Evolutionary conservation across 768 basidiomycete species (phyloP).

Genomic region (Mycena crocata): DNA sequence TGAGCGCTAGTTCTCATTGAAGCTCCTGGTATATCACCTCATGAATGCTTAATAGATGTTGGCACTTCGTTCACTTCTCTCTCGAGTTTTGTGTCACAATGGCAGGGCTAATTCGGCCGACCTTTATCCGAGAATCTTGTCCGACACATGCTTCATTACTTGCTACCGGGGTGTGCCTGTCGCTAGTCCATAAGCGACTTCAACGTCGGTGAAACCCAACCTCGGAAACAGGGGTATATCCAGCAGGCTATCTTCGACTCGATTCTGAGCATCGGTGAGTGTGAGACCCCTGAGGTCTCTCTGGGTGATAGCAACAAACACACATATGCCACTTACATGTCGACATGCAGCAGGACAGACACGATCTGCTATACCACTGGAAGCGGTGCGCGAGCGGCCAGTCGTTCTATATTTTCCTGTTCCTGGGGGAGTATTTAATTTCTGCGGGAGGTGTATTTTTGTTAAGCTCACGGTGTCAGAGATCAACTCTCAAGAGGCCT

Average conservation of each 20-base stretch:
- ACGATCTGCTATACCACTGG: too few species aligned
- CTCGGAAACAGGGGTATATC: slow-evolving; percentile 8
- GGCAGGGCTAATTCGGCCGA: slow-evolving; percentile 28
- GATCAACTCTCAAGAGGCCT: too few species aligned
- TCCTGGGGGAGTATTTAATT: too few species aligned
- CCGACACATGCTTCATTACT: not conserved
- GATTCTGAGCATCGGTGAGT: slow-evolving; percentile 1
- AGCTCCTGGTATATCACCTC: not conserved
- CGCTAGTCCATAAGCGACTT: not conserved
- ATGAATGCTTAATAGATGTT: slow-evolving; percentile 23
- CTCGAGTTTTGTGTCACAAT: not conserved
- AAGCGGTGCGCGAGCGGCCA: too few species aligned
- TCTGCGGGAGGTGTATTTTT: too few species aligned
- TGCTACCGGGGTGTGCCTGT: not conserved
- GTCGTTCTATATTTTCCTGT: too few species aligned
- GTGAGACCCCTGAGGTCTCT: slow-evolving; percentile 5
- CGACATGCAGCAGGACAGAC: too few species aligned
- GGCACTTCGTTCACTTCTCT: slow-evolving; percentile 15
- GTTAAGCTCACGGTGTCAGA: too few species aligned
- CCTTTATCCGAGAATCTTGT: slow-evolving; percentile 25
- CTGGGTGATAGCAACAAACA: not conserved
- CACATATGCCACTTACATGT: too few species aligned
- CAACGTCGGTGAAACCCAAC: not conserved
- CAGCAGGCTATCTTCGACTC: slow-evolving; percentile 1
- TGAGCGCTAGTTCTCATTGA: slow-evolving; percentile 5